phyloP scores from a whole-genome alignment of 176 grass and related monocot genomes.

The Cenchrus purpureus region DNA sequence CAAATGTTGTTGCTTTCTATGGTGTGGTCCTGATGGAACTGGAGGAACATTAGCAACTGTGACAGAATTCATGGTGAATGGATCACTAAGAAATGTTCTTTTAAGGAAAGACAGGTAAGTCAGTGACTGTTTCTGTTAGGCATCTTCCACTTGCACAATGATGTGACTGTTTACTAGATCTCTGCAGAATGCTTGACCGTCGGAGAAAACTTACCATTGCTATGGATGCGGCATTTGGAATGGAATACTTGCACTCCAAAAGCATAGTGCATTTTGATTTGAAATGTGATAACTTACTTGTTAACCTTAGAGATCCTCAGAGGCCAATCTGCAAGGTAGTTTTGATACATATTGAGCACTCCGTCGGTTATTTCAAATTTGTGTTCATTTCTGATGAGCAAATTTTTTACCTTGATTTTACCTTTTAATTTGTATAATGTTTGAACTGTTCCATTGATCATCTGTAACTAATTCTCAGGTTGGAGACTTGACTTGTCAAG shows the following conservation, averaged over 20 bases:
- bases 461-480: conserved; percentile 59
- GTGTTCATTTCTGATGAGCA: conserved; percentile 23
- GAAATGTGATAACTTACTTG: conserved; percentile 95
- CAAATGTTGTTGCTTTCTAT: conserved; percentile 96
- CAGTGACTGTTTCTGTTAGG: conserved; percentile 9
- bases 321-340: conserved; percentile 99
- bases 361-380: neutral
- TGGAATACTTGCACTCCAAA: conserved; percentile 99
- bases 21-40: conserved; percentile 96
- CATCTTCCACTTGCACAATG: conserved; percentile 31
- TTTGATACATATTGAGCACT: conserved; percentile 26
- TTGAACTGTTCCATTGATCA: conserved; percentile 25
- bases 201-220: conserved; percentile 92
- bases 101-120: conserved; percentile 84
- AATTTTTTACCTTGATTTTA: conserved; percentile 8
- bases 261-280: conserved; percentile 99
- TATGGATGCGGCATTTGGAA: conserved; percentile 98
- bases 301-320: conserved; percentile 90
- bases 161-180: conserved; percentile 48
- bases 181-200: conserved; percentile 74
- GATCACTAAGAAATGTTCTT: conserved; percentile 92
- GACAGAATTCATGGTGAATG: conserved; percentile 96
- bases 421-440: neutral
- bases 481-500: conserved; percentile 98
- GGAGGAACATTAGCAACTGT: conserved; percentile 95